Evolutionary conservation across 2,329 filamentous ascomycete species (phyloP).

Genomic region (Knufia fluminis): DNA sequence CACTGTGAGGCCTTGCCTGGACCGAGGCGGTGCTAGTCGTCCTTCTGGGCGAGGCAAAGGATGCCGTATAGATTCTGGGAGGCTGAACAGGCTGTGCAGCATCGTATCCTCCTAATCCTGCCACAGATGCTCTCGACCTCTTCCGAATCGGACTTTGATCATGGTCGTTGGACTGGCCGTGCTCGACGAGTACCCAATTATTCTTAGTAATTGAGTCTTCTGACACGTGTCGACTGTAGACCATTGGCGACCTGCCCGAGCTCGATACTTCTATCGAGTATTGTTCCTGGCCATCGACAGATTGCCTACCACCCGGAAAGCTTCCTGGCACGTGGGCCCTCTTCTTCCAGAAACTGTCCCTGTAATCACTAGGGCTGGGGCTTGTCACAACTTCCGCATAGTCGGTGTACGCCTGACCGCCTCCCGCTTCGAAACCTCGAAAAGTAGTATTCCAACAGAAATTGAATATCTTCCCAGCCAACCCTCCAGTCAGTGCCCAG

Average conservation of each 20-base stretch:
- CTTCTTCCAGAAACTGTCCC: constrained; percentile 24
- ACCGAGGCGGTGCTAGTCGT: neutral
- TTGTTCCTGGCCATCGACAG: constrained; percentile 35
- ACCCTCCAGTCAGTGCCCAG: constrained; percentile 32
- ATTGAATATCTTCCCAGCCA: constrained; percentile 66
- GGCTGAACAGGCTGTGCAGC: neutral
- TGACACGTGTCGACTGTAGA: constrained; percentile 37
- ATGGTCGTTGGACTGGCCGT: constrained; percentile 19
- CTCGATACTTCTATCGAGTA: constrained; percentile 42
- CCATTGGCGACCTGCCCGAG: constrained; percentile 31
- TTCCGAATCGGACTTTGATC: constrained; percentile 23
- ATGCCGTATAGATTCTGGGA: constrained; percentile 31
- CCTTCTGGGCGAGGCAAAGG: constrained; percentile 20
- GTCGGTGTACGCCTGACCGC: constrained; percentile 62
- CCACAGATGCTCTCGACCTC: constrained; percentile 16
- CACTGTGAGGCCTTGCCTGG: constrained; percentile 8
- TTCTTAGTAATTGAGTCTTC: constrained; percentile 22
- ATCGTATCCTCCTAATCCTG: neutral
- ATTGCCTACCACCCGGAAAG: constrained; percentile 31
- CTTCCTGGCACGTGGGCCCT: constrained; percentile 11
- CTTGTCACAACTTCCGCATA: constrained; percentile 24
- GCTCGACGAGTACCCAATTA: constrained; percentile 6
- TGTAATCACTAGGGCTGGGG: constrained; percentile 21
- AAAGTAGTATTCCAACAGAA: constrained; percentile 68
- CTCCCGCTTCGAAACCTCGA: constrained; percentile 77